Evolutionary conservation across 108 stramenopile genomes (phyloP), one percentile per base, ranked within the genome.

Genomic region (Nitzschia sp.): DNA sequence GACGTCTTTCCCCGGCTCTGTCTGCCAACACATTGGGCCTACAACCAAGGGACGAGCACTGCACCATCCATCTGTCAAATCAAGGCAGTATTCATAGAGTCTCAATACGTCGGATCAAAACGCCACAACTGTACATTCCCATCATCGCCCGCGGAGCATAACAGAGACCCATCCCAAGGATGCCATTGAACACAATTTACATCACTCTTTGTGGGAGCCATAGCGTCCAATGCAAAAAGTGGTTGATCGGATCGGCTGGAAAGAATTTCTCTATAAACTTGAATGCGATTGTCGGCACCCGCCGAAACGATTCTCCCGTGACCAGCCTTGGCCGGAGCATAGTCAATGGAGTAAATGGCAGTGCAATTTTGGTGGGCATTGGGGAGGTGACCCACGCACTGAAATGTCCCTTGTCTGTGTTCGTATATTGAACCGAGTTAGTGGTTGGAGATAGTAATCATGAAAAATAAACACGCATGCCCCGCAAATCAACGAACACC

Each of bases 151-250:
- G 80, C 86, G 11, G 91, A 86, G 6, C 83, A 84, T 29, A 96
- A 70, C 11, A 88, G 40, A 11, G 66, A 88, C 8, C 91, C 85
- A 65, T 88, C 89, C 43, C 26, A 57, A 8, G 98, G 98, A 73
- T 90, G 92, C 97, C 97, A 99, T 46, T 84, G 65, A 7, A 98
- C 96, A 64, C 94, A 94, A 80, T 99, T 99, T 41, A 98, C 90
- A 74, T 99, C 97, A 0, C 83, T 87, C 26, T 63, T 57, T 17
- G 46, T 48, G 0, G 73, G 57, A 7, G 61, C 73, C 11, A 71
- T 53, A 6, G 63, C 80, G 50, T 83, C 95, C 10, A 86, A 22
- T 17, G 76, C 44, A 78, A 89, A 91, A 58, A 82, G 73, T 34
- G 88, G 89, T 51, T 78, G 69, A 53, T 89, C 88, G 17, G 83